Conservation (phyloP, 352 stramenopile genomes). For the Pythium sp. region DNA sequence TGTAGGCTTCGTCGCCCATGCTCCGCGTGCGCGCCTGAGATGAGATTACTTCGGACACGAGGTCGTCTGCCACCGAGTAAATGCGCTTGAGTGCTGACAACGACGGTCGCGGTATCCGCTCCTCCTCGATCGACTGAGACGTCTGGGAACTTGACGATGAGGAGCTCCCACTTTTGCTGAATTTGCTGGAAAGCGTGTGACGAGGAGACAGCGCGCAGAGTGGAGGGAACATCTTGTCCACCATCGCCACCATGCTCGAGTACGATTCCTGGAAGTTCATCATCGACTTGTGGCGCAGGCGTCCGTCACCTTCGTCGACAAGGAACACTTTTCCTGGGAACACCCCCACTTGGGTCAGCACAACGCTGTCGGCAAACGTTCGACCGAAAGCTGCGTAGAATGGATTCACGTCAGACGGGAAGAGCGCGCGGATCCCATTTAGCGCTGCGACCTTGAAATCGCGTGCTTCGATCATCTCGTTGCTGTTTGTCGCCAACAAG, state of each 20-base stretch:
- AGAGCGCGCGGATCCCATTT: constrained; percentile 57
- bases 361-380: constrained; percentile 43
- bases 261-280: constrained; percentile 71
- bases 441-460: constrained; percentile 73
- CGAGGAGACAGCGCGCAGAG: constrained; percentile 38
- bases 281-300: constrained; percentile 56
- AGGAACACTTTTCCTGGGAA: constrained; percentile 76
- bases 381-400: constrained; percentile 85
- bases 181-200: constrained; percentile 3
- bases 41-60: constrained; percentile 52
- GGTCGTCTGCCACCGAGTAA: constrained; percentile 27
- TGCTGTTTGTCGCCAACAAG: constrained; percentile 38
- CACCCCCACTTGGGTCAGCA: constrained; percentile 73
- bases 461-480: constrained; percentile 43
- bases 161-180: neutral
- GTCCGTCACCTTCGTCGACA: constrained; percentile 52
- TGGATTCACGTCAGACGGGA: constrained; percentile 72
- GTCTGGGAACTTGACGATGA: neutral
- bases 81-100: constrained; percentile 11
- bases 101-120: constrained; percentile 11
- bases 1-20: constrained; percentile 79
- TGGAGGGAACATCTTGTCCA: constrained; percentile 79
- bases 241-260: constrained; percentile 44
- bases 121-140: neutral
- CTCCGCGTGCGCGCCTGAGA: constrained; percentile 46